Evolutionary conservation across 495 filamentous ascomycete species (phyloP), one percentile per base, ranked within the genome.

Genomic region (Penicillium silybi): DNA sequence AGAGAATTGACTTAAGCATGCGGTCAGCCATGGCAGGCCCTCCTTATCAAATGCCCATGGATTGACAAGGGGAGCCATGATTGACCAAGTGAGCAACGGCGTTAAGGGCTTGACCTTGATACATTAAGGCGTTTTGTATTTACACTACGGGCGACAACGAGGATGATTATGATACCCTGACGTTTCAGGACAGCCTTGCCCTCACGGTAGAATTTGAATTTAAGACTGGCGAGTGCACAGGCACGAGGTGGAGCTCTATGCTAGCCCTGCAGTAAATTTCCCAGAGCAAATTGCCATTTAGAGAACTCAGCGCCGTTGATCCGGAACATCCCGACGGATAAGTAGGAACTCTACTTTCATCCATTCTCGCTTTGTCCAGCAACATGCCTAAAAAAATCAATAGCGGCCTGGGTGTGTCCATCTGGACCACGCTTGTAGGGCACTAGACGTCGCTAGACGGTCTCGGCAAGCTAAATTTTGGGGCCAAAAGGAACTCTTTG

Each of bases 41-140:
- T 32, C 38, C 4, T 16, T 9, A 7, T 35, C 0, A 2, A 48
- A 23, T 39, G 7, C 2, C n/a, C n/a, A n/a, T n/a, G n/a, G 15
- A 41, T 6, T 41, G 16, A 7, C 38, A 20, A 17, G 38, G 16
- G 27, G 1, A 23, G 45, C 32, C 17, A 20, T 37, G 9, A 20
- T 52, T 15, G 23, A 16, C 18, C 15, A 18, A 37, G 18, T 47
- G 29, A 35, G 34, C 43, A 41, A 46, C 37, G 60, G 60, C 56
- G 59, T 59, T 63, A n/a, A n/a, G 15, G 53, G 47, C 18, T 38
- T 37, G 37, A 39, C 22, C 37, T 50, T 52, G 29, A 48, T 19
- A 52, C 41, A 26, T 41, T 15, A 18, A 58, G 62, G 62, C 58
- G 62, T 64, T 62, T 32, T 52, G 56, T 58, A 58, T 52, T 18